These are phyloP conservation scores for Cercophora scortea DNA, from an alignment of 495 filamentous ascomycete genomes.

Conservation along the genomic window DNA sequence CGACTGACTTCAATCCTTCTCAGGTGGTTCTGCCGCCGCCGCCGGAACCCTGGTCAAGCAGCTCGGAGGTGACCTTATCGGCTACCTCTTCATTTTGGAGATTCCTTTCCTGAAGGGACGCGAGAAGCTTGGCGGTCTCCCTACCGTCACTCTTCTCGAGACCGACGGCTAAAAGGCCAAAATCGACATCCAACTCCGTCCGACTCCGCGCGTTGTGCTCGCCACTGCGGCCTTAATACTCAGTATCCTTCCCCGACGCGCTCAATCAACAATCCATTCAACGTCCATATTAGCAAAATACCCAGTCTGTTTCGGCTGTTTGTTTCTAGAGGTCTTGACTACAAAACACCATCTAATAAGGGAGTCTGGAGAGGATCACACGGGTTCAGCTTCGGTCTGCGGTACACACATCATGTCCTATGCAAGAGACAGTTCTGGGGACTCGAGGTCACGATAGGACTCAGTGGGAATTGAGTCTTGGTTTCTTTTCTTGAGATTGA, in stretches of 20 bases:
- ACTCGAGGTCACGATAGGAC: too few species aligned
- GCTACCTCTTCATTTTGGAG: slow-evolving; percentile 93
- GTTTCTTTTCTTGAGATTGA: too few species aligned
- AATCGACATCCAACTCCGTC: too few species aligned
- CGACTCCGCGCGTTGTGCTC: too few species aligned
- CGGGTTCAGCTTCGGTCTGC: too few species aligned
- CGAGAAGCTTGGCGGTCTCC: slow-evolving; percentile 72
- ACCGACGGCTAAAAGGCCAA: slow-evolving; percentile 17
- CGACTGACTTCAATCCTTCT: neutral
- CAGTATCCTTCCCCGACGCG: neutral
- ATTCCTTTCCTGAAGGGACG: slow-evolving; percentile 90
- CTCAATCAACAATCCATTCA: neutral
- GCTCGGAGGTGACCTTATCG: slow-evolving; percentile 74
- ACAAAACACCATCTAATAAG: too few species aligned
- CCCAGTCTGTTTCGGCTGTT: neutral
- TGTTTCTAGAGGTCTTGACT: neutral
- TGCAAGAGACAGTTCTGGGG: too few species aligned
- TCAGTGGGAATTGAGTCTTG: too few species aligned
- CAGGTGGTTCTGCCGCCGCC: slow-evolving; percentile 86
- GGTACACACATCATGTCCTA: too few species aligned
- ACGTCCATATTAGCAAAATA: neutral
- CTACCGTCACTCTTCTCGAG: slow-evolving; percentile 75
- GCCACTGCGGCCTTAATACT: too few species aligned
- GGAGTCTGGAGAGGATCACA: too few species aligned
- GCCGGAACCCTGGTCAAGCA: slow-evolving; percentile 79